Percentiles rank a stretch among this genome's conserved stretches.
Conservation (phyloP, 257 asterid species). For the Avicennia marina region DNA sequence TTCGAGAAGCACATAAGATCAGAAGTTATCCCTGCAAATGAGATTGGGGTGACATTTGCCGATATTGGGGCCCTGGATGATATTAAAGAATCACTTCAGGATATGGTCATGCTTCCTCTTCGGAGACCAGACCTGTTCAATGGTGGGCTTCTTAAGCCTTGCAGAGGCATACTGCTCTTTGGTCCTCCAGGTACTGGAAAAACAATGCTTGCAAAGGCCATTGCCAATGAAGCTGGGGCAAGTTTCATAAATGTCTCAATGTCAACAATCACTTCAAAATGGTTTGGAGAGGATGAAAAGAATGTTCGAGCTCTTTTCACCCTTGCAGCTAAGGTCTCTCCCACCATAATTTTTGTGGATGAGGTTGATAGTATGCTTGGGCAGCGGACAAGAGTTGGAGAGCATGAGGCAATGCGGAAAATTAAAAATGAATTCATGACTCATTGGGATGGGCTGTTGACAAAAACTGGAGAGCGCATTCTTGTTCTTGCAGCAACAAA, state of each 20-base stretch:
- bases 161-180: conserved; percentile 93
- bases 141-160: conserved; percentile 97
- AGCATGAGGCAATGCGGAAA: conserved; percentile 97
- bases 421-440: conserved; percentile 94
- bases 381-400: conserved; percentile 90
- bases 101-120: conserved; percentile 99
- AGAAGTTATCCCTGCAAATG: conserved; percentile 88
- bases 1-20: conserved; percentile 93
- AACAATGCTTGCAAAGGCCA: conserved; percentile 99
- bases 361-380: conserved; percentile 99
- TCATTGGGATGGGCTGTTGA: conserved; percentile 92
- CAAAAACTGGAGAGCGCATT: conserved; percentile 88
- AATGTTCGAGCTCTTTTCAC: conserved; percentile 95
- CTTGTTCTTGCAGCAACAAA: conserved; percentile 99
- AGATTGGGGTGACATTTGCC: conserved; percentile 82
- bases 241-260: conserved; percentile 95
- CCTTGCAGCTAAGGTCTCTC: conserved; percentile 94
- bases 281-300: conserved; percentile 99
- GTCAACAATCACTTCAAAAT: conserved; percentile 96
- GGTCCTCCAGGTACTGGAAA: conserved; percentile 99
- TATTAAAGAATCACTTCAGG: conserved; percentile 91
- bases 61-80: conserved; percentile 91
- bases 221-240: conserved; percentile 96
- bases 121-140: conserved; percentile 90
- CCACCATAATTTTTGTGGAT: conserved; percentile 89